Conservation (phyloP, 2,329 filamentous ascomycete genomes). For the Fusarium sp. region DNA sequence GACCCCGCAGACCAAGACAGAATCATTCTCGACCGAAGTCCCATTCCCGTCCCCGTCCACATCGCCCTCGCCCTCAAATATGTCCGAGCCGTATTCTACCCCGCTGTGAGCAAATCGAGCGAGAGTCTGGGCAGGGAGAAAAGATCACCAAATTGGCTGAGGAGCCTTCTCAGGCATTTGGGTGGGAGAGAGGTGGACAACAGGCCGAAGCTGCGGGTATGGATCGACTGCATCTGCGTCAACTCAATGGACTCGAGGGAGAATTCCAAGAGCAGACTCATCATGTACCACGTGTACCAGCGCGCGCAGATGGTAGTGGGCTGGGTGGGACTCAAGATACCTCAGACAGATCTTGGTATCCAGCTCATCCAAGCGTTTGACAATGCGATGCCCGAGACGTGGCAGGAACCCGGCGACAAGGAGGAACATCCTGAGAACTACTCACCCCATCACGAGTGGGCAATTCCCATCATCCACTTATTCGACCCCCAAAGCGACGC, state of each 20-base stretch:
- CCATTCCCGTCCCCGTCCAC: slow-evolving; percentile 43
- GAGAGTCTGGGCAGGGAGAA: slow-evolving; percentile 24
- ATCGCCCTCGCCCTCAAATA: slow-evolving; percentile 47
- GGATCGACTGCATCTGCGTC: slow-evolving; percentile 48
- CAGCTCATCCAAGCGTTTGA: slow-evolving; percentile 44
- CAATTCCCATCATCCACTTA: slow-evolving; percentile 41
- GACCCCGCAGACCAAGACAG: slow-evolving; percentile 44
- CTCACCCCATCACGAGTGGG: slow-evolving; percentile 47
- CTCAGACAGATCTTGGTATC: slow-evolving; percentile 43
- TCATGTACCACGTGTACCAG: slow-evolving; percentile 46
- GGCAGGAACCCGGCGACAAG: slow-evolving; percentile 49
- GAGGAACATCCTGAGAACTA: slow-evolving; percentile 50
- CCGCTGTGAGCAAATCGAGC: slow-evolving; percentile 35
- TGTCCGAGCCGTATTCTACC: slow-evolving; percentile 49
- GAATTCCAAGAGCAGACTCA: slow-evolving; percentile 42
- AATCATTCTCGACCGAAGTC: slow-evolving; percentile 44
- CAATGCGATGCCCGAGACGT: slow-evolving; percentile 45
- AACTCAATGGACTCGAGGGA: slow-evolving; percentile 44
- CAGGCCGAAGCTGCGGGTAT: slow-evolving; percentile 41
- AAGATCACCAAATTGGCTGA: slow-evolving; percentile 27
- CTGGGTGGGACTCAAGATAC: slow-evolving; percentile 47
- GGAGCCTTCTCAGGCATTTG: slow-evolving; percentile 14
- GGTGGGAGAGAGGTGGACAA: slow-evolving; percentile 25
- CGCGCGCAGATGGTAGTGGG: slow-evolving; percentile 48
- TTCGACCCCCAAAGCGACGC: slow-evolving; percentile 37